Base-by-base conservation (phyloP, 805 yeast genomes). In the Hanseniaspora nectarophila region DNA sequence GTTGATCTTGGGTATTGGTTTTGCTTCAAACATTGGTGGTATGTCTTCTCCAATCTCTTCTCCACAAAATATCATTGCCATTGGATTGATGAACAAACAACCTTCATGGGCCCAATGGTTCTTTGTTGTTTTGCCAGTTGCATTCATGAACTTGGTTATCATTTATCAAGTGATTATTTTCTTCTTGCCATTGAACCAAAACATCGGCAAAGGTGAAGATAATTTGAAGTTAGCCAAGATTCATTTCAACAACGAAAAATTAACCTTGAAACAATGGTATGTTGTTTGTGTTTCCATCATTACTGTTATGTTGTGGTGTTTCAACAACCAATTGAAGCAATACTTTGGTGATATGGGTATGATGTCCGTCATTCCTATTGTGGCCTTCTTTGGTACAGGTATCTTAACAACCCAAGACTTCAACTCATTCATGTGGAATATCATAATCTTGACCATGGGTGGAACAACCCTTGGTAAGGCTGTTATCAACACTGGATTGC, bases 11-110 rank as follows among this genome's bases (percentile, higher is more conserved):
- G 97, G 97, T 42, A 84, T 90, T 58, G 97, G 97, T 0, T 70
- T 90, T 53, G 94, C 97, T 1, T 83, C 95, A 7, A 87, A 90
- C 63, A 72, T 90, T 45, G 97, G 95, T 21, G 98, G 98, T 57
- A 90, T 89, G 95, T 83, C 95, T 0, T 86, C 95, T 4, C 98
- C 98, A 7, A 90, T 90, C 61, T 89, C 97, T 1, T 86, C 96
- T 2, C 98, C 98, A 1, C 98, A 90, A 63, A 90, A 90, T 65
- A 85, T 90, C 56, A 81, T 90, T 60, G 95, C 96, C 1, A 73
- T 90, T 47, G 89, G 86, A 53, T 71, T 82, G 58, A 90, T 90
- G 97, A 73, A 73, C 53, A 95, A 94, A 1, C 81, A 76, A 53
- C 81, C 82, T 1, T 78, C 82, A 8, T 90, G 98, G 98, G 81